Base-by-base conservation (phyloP, 345 rosid species). In the Arabidopsis suecica region DNA sequence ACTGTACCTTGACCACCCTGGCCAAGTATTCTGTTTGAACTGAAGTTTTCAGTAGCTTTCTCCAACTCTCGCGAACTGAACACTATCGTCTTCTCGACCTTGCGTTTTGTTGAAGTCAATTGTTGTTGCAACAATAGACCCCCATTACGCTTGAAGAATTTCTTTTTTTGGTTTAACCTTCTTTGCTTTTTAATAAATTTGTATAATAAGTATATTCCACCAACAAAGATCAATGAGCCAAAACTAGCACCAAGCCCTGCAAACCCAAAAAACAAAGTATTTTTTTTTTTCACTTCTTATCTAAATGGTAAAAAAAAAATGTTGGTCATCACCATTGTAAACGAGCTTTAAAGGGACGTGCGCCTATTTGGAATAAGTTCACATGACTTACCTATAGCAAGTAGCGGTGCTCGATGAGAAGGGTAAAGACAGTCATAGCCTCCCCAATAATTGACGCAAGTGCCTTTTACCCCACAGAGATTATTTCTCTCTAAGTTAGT, bases 1-100 rank as follows among this genome's bases (percentile, higher is more conserved):
- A 61, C 66, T 0, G 66, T 61, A 61, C 66, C 66, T 41, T 61
- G 66, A 61, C 66, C 66, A 12, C 66, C 66, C 7, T 61, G 36
- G 3, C 66, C 66, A 41, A 61, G 49, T 7, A 61, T 41, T 41
- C 66, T 41, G 0, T 61, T 23, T 25, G 12, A 4, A 2, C 66
- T 61, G 7, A 61, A 61, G 50, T 41, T 41, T 28, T 61, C 66
- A 8, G 50, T 61, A 8, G 66, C 50, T 61, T 61, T 61, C 36
- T 23, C 36, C 36, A 61, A 41, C 8, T 61, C 66, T 0, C 0
- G 25, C 7, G 66, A 41, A 14, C 7, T 13, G 12, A 61, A 61
- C 12, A 61, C 66, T 61, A 2, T 41, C 41, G 66, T 61, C 8
- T 7, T 61, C 4, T 61, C 50, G 2, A 22, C 4, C 0, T 0